Evolutionary conservation across 371 early-diverging fungal species (phyloP).

Genomic region (Apophysomyces ossiformis): DNA sequence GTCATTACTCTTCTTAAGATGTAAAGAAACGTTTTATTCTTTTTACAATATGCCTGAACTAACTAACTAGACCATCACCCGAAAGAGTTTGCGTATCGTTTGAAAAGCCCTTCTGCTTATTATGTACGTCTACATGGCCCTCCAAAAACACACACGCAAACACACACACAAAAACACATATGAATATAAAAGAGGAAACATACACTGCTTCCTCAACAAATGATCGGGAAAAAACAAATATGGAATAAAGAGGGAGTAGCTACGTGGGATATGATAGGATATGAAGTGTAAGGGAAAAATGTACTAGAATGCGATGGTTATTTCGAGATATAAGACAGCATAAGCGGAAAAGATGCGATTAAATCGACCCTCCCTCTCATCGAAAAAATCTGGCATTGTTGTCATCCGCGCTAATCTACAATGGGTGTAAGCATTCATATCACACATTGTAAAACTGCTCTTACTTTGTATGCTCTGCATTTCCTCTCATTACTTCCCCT

Average conservation of each 20-base stretch:
- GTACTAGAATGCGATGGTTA: background rate
- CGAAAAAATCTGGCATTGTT: background rate
- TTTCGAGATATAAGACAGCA: slow-evolving; percentile 1
- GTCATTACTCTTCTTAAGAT: too few relatives aligned
- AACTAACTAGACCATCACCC: background rate
- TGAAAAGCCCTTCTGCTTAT: background rate
- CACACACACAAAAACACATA: background rate
- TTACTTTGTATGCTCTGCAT: background rate
- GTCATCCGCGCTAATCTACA: background rate
- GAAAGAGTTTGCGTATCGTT: background rate
- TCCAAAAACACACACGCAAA: too few relatives aligned
- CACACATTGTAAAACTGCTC: background rate
- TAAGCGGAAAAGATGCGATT: background rate
- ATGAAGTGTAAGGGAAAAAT: background rate
- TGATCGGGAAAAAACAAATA: background rate
- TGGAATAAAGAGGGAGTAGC: background rate
- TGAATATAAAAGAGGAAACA: background rate
- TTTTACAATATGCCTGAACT: background rate
- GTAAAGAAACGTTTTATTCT: too few relatives aligned
- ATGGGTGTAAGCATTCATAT: background rate
- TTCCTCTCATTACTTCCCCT: slow-evolving; percentile 7
- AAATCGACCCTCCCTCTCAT: background rate
- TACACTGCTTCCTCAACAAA: background rate
- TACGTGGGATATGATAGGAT: background rate
- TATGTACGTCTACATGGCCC: background rate